Conservation (phyloP, 331 rosid genomes). For the Rhamnella rubrinervis region DNA sequence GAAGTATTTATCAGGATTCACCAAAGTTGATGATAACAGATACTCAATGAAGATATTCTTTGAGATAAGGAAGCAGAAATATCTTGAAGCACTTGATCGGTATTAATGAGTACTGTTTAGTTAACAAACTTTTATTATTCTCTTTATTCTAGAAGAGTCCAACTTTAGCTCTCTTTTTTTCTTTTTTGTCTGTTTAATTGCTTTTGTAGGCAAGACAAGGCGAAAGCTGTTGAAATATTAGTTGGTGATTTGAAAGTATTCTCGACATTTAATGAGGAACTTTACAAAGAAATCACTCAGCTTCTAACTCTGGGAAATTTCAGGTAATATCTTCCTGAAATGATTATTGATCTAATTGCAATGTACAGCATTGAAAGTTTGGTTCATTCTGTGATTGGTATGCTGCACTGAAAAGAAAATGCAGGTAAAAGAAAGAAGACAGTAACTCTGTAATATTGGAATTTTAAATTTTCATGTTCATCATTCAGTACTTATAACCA, state of each 20-base stretch:
- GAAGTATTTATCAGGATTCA: constrained; percentile 79
- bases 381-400: constrained; percentile 5
- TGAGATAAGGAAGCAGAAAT: constrained; percentile 90
- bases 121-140: constrained; percentile 10
- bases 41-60: constrained; percentile 89
- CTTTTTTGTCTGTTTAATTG: constrained; percentile 19
- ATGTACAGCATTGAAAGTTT: constrained; percentile 1
- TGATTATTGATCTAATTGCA: neutral
- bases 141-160: constrained; percentile 19
- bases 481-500: neutral
- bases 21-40: constrained; percentile 90
- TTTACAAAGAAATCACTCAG: constrained; percentile 87
- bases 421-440: neutral
- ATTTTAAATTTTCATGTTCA: too few relatives aligned
- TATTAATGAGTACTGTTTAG: constrained; percentile 30
- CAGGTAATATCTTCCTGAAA: constrained; percentile 50
- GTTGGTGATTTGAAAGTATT: constrained; percentile 74
- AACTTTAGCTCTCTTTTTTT: constrained; percentile 9
- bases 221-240: constrained; percentile 75
- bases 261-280: constrained; percentile 75
- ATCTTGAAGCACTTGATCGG: constrained; percentile 96
- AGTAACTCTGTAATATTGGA: neutral
- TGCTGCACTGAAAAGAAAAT: too few relatives aligned
- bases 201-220: constrained; percentile 61
- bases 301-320: constrained; percentile 76